These are phyloP conservation scores for Leccinum broughii DNA, from an alignment of 768 basidiomycete genomes.

Conservation along the genomic window DNA sequence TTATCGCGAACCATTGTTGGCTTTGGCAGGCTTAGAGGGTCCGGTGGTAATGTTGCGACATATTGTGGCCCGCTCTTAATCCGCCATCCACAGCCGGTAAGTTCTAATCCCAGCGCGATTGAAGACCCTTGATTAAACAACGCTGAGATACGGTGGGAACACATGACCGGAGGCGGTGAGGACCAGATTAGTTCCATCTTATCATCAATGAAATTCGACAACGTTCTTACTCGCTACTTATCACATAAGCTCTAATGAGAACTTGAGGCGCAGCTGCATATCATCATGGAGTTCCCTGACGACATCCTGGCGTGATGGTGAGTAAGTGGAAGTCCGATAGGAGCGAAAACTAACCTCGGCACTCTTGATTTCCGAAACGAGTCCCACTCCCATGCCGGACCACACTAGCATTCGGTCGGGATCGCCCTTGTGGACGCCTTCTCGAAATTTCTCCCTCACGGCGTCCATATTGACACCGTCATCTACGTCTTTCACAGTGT, in stretches of 20 bases:
- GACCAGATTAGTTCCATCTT: slow-evolving; percentile 10
- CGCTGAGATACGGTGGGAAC: slow-evolving; percentile 23
- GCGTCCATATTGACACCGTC: slow-evolving; percentile 44
- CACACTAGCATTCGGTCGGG: slow-evolving; percentile 57
- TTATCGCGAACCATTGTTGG: slow-evolving; percentile 13
- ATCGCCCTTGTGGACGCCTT: slow-evolving; percentile 47
- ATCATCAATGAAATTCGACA: slow-evolving; percentile 25
- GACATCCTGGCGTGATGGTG: slow-evolving; percentile 44
- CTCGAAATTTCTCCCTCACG: slow-evolving; percentile 45
- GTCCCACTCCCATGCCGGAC: slow-evolving; percentile 66
- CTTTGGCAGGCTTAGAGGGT: slow-evolving; percentile 11
- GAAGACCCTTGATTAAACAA: slow-evolving; percentile 6
- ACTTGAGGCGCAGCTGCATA: slow-evolving; percentile 38
- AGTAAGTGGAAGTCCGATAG: slow-evolving; percentile 2
- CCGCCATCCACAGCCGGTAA: not conserved
- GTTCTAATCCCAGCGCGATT: slow-evolving; percentile 11
- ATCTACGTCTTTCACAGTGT: slow-evolving; percentile 58
- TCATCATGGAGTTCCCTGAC: slow-evolving; percentile 53
- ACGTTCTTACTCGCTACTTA: slow-evolving; percentile 14
- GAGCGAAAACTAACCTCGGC: slow-evolving; percentile 37
- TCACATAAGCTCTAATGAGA: slow-evolving; percentile 27
- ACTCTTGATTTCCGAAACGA: slow-evolving; percentile 47
- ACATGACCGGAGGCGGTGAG: slow-evolving; percentile 5
- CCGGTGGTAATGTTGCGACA: slow-evolving; percentile 10
- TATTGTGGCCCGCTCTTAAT: slow-evolving; percentile 9